Conservation (phyloP, 1,284 basidiomycete genomes). For the Apiotrichum porosum region DNA sequence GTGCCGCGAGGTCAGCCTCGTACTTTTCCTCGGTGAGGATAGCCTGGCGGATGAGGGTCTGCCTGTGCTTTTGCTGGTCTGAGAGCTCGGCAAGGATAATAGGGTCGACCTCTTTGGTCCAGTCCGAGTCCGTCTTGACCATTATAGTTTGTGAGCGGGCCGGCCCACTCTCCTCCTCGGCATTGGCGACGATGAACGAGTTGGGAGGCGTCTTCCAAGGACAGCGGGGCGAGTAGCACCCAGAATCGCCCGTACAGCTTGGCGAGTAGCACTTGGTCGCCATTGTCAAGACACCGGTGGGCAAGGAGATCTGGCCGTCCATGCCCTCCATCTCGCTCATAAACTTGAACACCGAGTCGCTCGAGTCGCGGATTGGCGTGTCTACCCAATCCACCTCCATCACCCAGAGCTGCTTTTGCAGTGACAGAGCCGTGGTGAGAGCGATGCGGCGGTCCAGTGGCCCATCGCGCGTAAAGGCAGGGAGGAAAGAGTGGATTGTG, state of each 20-base stretch:
- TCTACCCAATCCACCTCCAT: conserved; percentile 96
- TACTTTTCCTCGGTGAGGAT: conserved; percentile 89
- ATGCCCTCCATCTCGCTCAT: conserved; percentile 74
- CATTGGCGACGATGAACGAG: conserved; percentile 22
- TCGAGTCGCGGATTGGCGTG: conserved; percentile 74
- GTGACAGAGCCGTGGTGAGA: conserved; percentile 75
- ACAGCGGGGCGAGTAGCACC: conserved; percentile 64
- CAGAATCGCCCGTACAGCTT: conserved; percentile 41
- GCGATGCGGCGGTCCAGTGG: conserved; percentile 72
- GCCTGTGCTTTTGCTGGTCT: conserved; percentile 73
- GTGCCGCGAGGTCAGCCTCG: conserved; percentile 76
- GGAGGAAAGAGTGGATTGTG: conserved; percentile 71
- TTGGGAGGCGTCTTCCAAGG: conserved; percentile 55
- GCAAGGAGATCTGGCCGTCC: conserved; percentile 56
- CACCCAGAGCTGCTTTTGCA: conserved; percentile 90
- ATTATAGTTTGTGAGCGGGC: background rate
- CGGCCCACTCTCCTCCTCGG: conserved; percentile 3
- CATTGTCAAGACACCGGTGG: conserved; percentile 56
- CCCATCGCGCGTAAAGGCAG: conserved; percentile 66
- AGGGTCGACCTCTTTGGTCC: conserved; percentile 66
- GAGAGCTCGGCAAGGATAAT: conserved; percentile 65
- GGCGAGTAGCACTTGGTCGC: conserved; percentile 70
- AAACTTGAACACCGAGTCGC: conserved; percentile 95
- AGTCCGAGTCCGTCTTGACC: conserved; percentile 48
- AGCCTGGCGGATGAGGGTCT: conserved; percentile 85